Conservation (phyloP, 768 basidiomycete species). For the Tulasnella sp. region DNA sequence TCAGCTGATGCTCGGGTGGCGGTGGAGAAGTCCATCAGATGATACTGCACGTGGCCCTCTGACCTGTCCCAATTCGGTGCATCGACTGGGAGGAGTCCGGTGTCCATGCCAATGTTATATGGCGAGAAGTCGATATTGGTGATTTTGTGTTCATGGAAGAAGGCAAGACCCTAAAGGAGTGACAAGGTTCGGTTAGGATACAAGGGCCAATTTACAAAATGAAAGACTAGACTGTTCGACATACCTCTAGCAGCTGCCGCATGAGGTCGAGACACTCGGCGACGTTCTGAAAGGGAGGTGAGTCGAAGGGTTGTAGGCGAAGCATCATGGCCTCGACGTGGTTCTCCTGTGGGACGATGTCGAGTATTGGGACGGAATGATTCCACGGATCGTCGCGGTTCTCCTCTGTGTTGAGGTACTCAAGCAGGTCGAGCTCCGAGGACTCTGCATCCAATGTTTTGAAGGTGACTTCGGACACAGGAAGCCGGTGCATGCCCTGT, state of each 20-base stretch:
- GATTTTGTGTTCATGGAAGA: conserved; percentile 16
- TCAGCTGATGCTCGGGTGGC: background rate
- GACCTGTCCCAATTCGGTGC: conserved; percentile 14
- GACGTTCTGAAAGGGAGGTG: conserved; percentile 10
- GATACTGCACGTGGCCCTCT: conserved; percentile 9
- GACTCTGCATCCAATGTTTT: conserved; percentile 1
- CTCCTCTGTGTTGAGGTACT: conserved; percentile 10
- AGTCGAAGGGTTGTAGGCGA: conserved; percentile 5
- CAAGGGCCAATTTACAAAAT: background rate
- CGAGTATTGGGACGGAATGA: conserved; percentile 11
- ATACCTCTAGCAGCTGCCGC: conserved; percentile 12
- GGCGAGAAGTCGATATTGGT: conserved; percentile 6
- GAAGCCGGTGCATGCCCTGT: background rate
- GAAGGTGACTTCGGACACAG: conserved; percentile 3
- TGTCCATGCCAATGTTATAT: conserved; percentile 13
- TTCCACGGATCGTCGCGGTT: conserved; percentile 13
- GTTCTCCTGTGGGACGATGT: conserved; percentile 1
- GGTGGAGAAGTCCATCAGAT: conserved; percentile 5
- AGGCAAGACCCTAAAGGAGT: conserved; percentile 5
- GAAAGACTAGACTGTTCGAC: background rate
- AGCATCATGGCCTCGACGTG: conserved; percentile 10
- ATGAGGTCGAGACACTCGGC: conserved; percentile 5
- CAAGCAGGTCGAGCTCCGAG: conserved; percentile 1
- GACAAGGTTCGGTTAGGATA: background rate
- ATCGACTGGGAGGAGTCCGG: conserved; percentile 2